phyloP scores from a whole-genome alignment of 2,329 filamentous ascomycete genomes.

The Phialophora verrucosa region DNA sequence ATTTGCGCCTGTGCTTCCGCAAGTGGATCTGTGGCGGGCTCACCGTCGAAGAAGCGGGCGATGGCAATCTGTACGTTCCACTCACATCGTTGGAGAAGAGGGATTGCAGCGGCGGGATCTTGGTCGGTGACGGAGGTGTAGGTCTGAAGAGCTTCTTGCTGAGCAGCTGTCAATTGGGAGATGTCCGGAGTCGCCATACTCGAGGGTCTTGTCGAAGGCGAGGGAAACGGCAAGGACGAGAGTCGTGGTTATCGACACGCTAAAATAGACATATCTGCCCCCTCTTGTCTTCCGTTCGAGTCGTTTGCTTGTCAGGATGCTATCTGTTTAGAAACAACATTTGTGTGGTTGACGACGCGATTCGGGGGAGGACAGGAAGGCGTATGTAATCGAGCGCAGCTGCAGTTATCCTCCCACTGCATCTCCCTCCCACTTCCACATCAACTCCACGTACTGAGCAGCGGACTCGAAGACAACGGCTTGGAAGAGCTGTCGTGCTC shows the following conservation, averaged over 20 bases:
- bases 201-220: constrained; percentile 6
- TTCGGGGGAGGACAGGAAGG: constrained; percentile 6
- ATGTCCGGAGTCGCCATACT: constrained; percentile 59
- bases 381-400: constrained; percentile 3
- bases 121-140: constrained; percentile 89
- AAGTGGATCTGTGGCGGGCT: constrained; percentile 75
- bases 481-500: constrained; percentile 36
- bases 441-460: constrained; percentile 16
- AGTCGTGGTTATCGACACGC: constrained; percentile 15
- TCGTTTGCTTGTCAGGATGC: not conserved
- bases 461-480: constrained; percentile 3
- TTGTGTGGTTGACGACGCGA: constrained; percentile 4
- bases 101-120: constrained; percentile 74
- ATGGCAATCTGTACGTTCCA: constrained; percentile 99
- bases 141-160: constrained; percentile 85
- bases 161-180: constrained; percentile 72
- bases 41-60: constrained; percentile 96
- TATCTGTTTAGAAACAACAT: not conserved
- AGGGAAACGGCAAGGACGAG: constrained; percentile 6
- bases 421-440: constrained; percentile 11
- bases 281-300: constrained; percentile 13
- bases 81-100: constrained; percentile 81
- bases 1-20: constrained; percentile 74
- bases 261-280: constrained; percentile 19
- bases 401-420: not conserved